Conservation (phyloP, 257 asterid species). For the Nicotiana tabacum region DNA sequence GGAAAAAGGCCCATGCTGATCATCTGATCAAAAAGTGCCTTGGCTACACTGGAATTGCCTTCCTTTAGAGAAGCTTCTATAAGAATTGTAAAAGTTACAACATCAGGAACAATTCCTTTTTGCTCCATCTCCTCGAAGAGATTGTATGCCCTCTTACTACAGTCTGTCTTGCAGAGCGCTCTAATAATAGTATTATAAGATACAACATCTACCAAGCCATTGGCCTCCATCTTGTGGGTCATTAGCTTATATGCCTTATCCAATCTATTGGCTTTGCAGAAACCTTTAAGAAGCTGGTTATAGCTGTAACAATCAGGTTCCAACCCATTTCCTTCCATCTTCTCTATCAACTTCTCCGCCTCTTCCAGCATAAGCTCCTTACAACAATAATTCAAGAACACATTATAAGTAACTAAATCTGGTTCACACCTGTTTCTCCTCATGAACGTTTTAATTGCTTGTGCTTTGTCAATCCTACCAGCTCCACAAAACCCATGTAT, state of each 20-base stretch:
- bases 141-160: slow-evolving; percentile 48
- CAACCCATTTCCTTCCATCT: slow-evolving; percentile 61
- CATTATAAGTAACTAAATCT: slow-evolving; percentile 68
- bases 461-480: slow-evolving; percentile 88
- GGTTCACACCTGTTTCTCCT: slow-evolving; percentile 81
- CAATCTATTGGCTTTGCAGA: slow-evolving; percentile 71
- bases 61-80: slow-evolving; percentile 65
- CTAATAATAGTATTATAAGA: slow-evolving; percentile 77
- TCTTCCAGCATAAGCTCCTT: slow-evolving; percentile 61
- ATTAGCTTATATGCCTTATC: slow-evolving; percentile 65
- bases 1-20: slow-evolving; percentile 45
- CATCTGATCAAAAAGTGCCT: slow-evolving; percentile 74
- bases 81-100: slow-evolving; percentile 71
- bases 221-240: slow-evolving; percentile 59
- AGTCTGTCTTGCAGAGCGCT: slow-evolving; percentile 58
- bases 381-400: slow-evolving; percentile 71
- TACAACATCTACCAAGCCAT: slow-evolving; percentile 73
- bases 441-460: slow-evolving; percentile 71
- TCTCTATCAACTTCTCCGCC: slow-evolving; percentile 66
- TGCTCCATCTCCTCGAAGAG: slow-evolving; percentile 67
- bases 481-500: slow-evolving; percentile 75
- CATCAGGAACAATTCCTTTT: slow-evolving; percentile 71
- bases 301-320: slow-evolving; percentile 78
- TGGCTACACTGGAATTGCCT: slow-evolving; percentile 53
- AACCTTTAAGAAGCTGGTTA: slow-evolving; percentile 76